Base-by-base conservation (phyloP, 2,329 filamentous ascomycete genomes). In the Pseudocercospora ulei region DNA sequence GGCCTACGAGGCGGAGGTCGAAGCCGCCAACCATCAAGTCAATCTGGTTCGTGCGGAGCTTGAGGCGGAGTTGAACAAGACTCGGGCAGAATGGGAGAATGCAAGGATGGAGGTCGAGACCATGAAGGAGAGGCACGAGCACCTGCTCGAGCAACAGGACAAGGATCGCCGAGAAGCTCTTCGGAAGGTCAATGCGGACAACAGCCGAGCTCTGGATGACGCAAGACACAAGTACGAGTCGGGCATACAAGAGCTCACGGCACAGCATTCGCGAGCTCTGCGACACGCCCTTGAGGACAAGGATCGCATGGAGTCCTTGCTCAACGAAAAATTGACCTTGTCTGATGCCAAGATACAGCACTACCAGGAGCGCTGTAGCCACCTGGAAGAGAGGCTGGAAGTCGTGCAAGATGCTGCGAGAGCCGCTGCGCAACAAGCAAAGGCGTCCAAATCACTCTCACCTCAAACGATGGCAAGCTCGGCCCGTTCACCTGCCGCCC, bases 361-460 rank as follows among this genome's bases (percentile, higher is more conserved):
- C 58, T 74, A 92, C 13, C 80, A 92, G 58, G 87, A 95, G 53
- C 84, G 83, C 52, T 75, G 95, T 16, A 64, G 73, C 3, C 82
- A 92, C 53, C 70, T 96, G 1, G 85, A 95, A 59, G 87, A 95
- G 60, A 88, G 86, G 61, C 73, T 98, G 9, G 80, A 92, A 52
- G 82, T 96, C 51, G 80, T 88, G 14, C 87, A 87, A 59, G 78
- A 86, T 56, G 87, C 87, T 19, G 87, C 86, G 6, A 76, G 77
- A 44, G 85, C 86, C 23, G 88, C 87, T 9, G 85, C 76, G 9
- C 74, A 80, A 60, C 85, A 83, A 20, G 60, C 57, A 4, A 55
- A 62, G 29, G 44, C 48, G 17, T 49, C 46, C 8, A 43, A 48
- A 18, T 35, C 41, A 5, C 37, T 48, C 5, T 22, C 47, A 8